Base-by-base conservation (phyloP, 1,139 yeast species). In the Wickerhamomyces sp. region DNA sequence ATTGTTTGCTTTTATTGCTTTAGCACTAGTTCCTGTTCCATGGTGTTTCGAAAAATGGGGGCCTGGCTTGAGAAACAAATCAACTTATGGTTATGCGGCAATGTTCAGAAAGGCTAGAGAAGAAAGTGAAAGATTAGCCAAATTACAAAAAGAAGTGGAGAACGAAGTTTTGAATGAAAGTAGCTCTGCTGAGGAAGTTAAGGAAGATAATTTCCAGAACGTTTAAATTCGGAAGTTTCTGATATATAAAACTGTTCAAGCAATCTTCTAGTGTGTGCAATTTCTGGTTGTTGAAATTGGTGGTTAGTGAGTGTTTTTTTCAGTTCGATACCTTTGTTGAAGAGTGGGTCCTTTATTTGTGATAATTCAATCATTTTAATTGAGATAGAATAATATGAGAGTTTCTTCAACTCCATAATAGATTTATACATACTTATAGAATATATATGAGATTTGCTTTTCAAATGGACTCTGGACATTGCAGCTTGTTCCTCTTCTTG, bases 21-120 rank as follows among this genome's bases (percentile, higher is more conserved):
- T 84, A 52, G 87, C 79, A 0, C 75, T 85, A 84, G 67, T 82
- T 39, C 79, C 86, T 13, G 82, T 85, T 43, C 94, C 94, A 29
- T 84, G 79, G 79, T 49, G 72, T 26, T 81, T 81, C 58, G 74
- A 70, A 44, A 68, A 64, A 42, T 79, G 73, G 67, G 93, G 88
- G 27, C 69, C 75, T 14, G 50, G 47, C 34, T 61, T 81, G 46
- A 76, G 88, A 69, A 61, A 64, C 35, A 72, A 56, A 42, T 79
- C 85, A 8, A 73, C 69, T 53, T 82, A 71, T 54, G 85, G 89
- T 37, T 81, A 77, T 61, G 73, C 74, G 42, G 84, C 85, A 0
- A 56, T 64, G 57, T 66, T 69, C 55, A 67, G 59, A 54, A 58
- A 54, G 43, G 66, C 63, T 41, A 63, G 64, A 49, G 68, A 57